These are phyloP conservation scores for Leishmania amazonensis DNA, from an alignment of 208 protist species.

Conservation along the genomic window DNA sequence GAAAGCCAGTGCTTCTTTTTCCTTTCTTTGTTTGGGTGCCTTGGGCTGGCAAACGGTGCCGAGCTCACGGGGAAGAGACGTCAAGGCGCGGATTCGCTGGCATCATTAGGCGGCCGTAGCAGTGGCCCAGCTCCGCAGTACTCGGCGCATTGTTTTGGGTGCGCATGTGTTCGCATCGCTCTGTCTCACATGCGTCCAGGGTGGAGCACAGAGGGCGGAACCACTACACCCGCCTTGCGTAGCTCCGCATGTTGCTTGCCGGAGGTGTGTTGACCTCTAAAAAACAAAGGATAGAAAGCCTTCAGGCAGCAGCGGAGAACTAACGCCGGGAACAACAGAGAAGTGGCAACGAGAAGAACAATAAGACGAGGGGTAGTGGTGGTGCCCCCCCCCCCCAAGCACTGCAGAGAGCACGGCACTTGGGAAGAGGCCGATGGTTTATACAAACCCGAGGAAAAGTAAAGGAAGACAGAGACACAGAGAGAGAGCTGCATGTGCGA, in stretches of 20 bases:
- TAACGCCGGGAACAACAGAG: background rate
- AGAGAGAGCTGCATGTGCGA: background rate
- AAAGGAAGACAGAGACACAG: background rate
- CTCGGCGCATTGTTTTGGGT: background rate
- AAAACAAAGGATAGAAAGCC: background rate
- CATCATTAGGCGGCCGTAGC: background rate
- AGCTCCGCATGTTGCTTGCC: no score
- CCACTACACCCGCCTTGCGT: background rate
- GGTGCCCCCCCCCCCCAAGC: background rate
- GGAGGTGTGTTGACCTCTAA: no score
- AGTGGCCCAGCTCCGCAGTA: background rate
- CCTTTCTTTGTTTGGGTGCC: no score
- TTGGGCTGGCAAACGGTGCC: no score
- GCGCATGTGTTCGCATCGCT: background rate
- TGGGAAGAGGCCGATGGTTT: no score
- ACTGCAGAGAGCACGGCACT: no score
- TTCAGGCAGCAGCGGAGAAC: no score
- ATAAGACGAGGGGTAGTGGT: no score
- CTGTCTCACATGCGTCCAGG: background rate
- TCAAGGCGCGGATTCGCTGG: no score
- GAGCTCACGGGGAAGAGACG: no score
- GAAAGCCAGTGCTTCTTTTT: no score
- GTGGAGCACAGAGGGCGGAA: background rate
- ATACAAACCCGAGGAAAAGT: background rate
- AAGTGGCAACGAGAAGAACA: background rate